Evolutionary conservation across 108 stramenopile genomes (phyloP), one percentile per base, ranked within the genome.

Genomic region (Parietichytrium sp.): DNA sequence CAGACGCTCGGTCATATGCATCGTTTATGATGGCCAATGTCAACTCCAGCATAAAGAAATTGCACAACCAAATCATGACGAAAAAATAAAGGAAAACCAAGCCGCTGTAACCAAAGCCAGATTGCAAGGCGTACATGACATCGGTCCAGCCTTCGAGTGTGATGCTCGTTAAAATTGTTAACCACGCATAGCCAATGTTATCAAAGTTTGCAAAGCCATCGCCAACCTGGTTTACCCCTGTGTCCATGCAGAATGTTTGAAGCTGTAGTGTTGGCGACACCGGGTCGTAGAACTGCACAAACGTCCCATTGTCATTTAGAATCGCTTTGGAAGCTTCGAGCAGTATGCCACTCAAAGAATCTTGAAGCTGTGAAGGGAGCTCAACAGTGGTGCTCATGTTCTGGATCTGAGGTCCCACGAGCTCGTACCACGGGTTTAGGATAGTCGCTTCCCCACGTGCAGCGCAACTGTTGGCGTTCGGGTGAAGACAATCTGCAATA

Each of bases 121-220:
- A 88, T 38, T 87, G 80, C 36, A 86, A 47, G 54, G 85, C 83
- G 49, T 91, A 88, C 87, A 91, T 86, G 48, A 92, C 83, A 38
- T 87, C 80, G 4, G 85, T 78, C 91, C 92, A 92, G 3, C 92
- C 93, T 89, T 93, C 92, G 80, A 92, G 81, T 54, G 92, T 92
- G 50, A 92, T 82, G 48, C 87, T 80, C 83, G 92, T 92, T 53
- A 93, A 91, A 33, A 88, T 84, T 3, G 88, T 86, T 29, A 92
- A 15, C 29, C 92, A 90, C 3, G 92, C 90, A 23, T 72, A 78
- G 33, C 48, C 33, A 45, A 92, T 88, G 54, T 87, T 78, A 77
- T 93, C 90, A 52, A 89, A 92, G 29, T 47, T 80, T 2, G 91
- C 92, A 54, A 87, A 88, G 20, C 92, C 92, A 51, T 83, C 92